Base-by-base conservation (phyloP, 2,329 filamentous ascomycete genomes). In the Daldinia eschscholtzii region DNA sequence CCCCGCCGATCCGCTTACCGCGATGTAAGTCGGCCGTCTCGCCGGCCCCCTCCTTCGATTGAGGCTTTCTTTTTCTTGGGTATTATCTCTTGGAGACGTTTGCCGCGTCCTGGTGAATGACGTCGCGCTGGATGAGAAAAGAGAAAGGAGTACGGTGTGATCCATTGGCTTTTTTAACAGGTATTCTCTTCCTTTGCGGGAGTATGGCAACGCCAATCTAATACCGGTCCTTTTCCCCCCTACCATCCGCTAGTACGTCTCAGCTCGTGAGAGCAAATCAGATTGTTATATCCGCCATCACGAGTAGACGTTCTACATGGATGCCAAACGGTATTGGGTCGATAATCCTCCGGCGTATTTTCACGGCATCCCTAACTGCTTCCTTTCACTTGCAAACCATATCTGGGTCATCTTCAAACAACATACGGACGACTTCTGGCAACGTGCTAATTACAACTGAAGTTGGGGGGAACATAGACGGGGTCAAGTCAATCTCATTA, bases 1-100 rank as follows among this genome's bases (percentile, higher is more conserved):
- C 41, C 41, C 58, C 35, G 46, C 57, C 59, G 67, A 65, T 64
- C 67, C 62, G 61, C 61, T 67, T 61, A 37, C 64, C 57, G 59
- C 58, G 61, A 65, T 63, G 57, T 63, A 50, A 10, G 18, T 41
- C 30, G 57, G 44, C 57, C 41, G 64, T 53, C 60, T 46, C 39
- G 64, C 55, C 28, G 28, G 42, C 59, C 65, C 64, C 61, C 65
- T 50, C 18, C 30, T 66, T 70, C 57, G 63, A 57, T 71, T 10
- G 64, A 70, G 30, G 37, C 33, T 10, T 35, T 35, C 41, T 64
- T 56, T 6, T 33, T 33, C 30, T 39, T 41, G 13, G 5, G 20
- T 39, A 20, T 58, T 57, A 33, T 70, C 30, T 70, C 70, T 70
- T 58, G 70, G 64, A 44, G 70, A 70, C 53, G 64, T 18, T 18